A percentile compares a stretch with the other conserved stretches of the same genome.
phyloP scores from a whole-genome alignment of 352 stramenopile species.

The Phytophthora rubi region DNA sequence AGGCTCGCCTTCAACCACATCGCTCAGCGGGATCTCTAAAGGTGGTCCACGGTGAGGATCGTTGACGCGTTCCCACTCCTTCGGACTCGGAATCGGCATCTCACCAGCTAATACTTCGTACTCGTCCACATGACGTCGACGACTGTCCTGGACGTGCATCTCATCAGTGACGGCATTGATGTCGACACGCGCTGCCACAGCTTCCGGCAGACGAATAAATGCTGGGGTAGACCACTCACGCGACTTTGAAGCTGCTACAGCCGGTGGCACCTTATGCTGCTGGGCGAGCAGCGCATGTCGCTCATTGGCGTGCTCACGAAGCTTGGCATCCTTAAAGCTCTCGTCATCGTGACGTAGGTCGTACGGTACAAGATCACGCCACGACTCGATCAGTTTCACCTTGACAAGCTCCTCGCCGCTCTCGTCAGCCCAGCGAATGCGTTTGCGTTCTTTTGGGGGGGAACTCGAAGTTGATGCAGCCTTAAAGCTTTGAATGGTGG shows the following conservation, averaged over 20 bases:
- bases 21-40: slow-evolving; percentile 70
- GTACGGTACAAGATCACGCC: slow-evolving; percentile 77
- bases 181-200: slow-evolving; percentile 46
- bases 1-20: slow-evolving; percentile 52
- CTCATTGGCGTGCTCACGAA: slow-evolving; percentile 85
- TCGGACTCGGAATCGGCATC: slow-evolving; percentile 74
- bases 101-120: slow-evolving; percentile 85
- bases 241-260: slow-evolving; percentile 51
- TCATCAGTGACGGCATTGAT: slow-evolving; percentile 58
- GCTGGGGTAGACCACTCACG: slow-evolving; percentile 75
- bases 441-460: slow-evolving; percentile 50
- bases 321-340: slow-evolving; percentile 83
- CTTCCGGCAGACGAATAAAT: slow-evolving; percentile 68
- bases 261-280: slow-evolving; percentile 68
- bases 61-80: slow-evolving; percentile 78
- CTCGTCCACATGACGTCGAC: slow-evolving; percentile 82
- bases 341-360: slow-evolving; percentile 66
- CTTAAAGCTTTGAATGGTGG: slow-evolving; percentile 88
- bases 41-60: slow-evolving; percentile 65
- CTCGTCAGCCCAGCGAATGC: slow-evolving; percentile 87
- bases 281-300: slow-evolving; percentile 68
- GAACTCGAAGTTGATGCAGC: slow-evolving; percentile 42
- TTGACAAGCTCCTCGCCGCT: slow-evolving; percentile 77
- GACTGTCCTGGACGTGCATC: slow-evolving; percentile 65
- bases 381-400: slow-evolving; percentile 88